Base-by-base conservation (phyloP, 164 flowering plant species). In the Chimonanthus praecox region DNA sequence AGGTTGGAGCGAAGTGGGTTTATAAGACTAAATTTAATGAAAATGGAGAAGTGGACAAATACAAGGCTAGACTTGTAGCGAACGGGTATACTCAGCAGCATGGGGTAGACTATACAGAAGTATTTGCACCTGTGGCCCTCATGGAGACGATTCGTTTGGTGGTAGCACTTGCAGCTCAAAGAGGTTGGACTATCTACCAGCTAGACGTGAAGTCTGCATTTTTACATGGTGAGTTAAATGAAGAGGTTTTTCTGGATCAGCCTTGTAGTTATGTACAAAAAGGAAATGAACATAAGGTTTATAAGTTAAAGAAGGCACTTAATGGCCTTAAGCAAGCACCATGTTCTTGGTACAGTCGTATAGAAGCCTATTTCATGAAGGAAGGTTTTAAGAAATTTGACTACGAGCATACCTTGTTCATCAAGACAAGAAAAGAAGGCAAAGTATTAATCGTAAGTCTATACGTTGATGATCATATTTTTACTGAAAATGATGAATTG, bases 241-340 rank as follows among this genome's bases (percentile, higher is more conserved):
- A 21, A 21, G 1, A 21, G 1, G 63, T 73, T 2, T 73, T 21
- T 73, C 49, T 66, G 8, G 70, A 73, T 7, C 70, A 66, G 13
- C 63, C 75, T 3, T 49, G 33, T 5, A 63, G 75, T 4, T 73
- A 33, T 73, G 49, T 9, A 7, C 11, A 13, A 48, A 54, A 73
- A 6, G 62, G 49, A 4, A 73, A 73, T 9, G 71, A 64, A 47
- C 49, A 69, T 7, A 76, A 58, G 61, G 5, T 51, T 0, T 51
- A 51, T 13, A 51, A 13, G 13, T 13, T 51, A 13, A 51, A 21
- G 33, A 21, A 21, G 33, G 1, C 33, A 21, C 33, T 21, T 21
- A 0, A 21, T 21, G 33, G 33, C 1, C 7, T 51, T 7, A 48
- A 21, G 33, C 33, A 21, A 21, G 0, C 33, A 21, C 33, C 33